Base-by-base conservation (phyloP, 441 rosid species). In the Aquilaria agallochum region DNA sequence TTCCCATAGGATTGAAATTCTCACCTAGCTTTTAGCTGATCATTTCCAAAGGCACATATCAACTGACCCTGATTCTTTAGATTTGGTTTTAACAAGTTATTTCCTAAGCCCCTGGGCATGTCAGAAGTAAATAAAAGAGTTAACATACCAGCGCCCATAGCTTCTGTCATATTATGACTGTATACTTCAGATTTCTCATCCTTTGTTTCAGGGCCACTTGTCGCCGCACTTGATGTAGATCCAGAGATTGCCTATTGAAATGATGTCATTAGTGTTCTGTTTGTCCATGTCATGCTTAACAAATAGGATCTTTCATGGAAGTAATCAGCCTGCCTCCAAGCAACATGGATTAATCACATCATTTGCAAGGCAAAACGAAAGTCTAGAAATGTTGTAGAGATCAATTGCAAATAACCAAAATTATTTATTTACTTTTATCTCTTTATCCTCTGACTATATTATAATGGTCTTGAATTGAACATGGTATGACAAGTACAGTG, bases 91-190 rank as follows among this genome's bases (percentile, higher is more conserved):
- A 36, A 4, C 42, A 36, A 40, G 9, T 10, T 7, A 5, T 5
- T 40, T 44, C 31, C 4, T 4, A n/a, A 2, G 46, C 9, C 30
- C 12, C 1, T 4, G 10, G 45, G 9, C 45, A 40, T 5, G 42
- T 7, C 60, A 55, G 48, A 60, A 48, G 20, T 48, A 52, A 27
- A 62, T 20, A 6, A 12, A 34, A 4, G 11, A 53, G 3, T 20
- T 42, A 59, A 74, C 81, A 62, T 67, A 94, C 99, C 96, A 60
- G 96, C 95, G 73, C 99, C 99, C 99, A 94, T 94, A 45, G 96
- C 96, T 73, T 87, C 87, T 13, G 97, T 94, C 99, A 94, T 94
- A 77, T 80, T 82, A 76, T 75, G 78, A 73, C 95, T 94, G 56
- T 94, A 91, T 47, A 70, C 71, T 58, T 86, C 89, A n/a, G 99